These are phyloP conservation scores for Kodamaea leandrae DNA, from an alignment of 805 yeast species.

Conservation along the genomic window DNA sequence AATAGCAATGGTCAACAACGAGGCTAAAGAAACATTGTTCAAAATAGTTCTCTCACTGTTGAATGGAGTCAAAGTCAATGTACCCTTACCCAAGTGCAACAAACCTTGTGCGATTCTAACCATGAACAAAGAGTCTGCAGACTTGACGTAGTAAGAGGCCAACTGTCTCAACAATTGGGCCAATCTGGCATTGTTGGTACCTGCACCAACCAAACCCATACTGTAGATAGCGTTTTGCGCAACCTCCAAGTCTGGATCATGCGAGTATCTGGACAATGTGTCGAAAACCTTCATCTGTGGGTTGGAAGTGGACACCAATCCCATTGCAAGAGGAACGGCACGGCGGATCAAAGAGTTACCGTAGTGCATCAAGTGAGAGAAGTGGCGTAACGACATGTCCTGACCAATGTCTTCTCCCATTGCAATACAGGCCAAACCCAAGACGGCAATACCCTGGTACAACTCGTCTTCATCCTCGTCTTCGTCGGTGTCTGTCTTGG, in stretches of 20 bases:
- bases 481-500: constrained; percentile 25
- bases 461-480: constrained; percentile 51
- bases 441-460: constrained; percentile 83
- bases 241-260: constrained; percentile 90
- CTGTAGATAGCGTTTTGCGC: constrained; percentile 93
- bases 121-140: constrained; percentile 85
- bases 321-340: constrained; percentile 98
- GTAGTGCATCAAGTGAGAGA: constrained; percentile 96
- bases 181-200: constrained; percentile 96
- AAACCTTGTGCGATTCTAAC: constrained; percentile 95
- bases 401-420: constrained; percentile 98
- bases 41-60: constrained; percentile 83
- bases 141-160: constrained; percentile 88
- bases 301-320: constrained; percentile 85
- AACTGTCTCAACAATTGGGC: constrained; percentile 94
- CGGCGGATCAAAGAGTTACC: constrained; percentile 89
- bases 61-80: constrained; percentile 84
- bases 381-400: constrained; percentile 95
- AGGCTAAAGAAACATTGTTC: constrained; percentile 87
- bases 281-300: constrained; percentile 98
- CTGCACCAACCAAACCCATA: constrained; percentile 98
- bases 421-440: constrained; percentile 91
- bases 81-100: constrained; percentile 94
- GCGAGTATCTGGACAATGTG: constrained; percentile 92
- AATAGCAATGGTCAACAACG: constrained; percentile 78